These are phyloP conservation scores for Isoetes taiwanensis DNA, from an alignment of 75 land plant genomes.

Conservation along the genomic window DNA sequence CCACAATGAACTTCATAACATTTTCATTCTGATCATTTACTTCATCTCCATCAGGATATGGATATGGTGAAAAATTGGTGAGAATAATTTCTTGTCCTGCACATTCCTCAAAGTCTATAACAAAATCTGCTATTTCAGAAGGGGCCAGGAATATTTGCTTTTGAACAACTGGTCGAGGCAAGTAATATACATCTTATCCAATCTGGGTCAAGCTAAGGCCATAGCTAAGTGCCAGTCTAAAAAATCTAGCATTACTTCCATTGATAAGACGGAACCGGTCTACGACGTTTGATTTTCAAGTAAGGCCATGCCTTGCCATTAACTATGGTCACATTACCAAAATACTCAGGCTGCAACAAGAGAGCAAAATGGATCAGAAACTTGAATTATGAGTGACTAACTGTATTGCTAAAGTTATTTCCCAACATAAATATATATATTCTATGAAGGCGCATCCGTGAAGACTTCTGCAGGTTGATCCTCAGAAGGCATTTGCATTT, in stretches of 20 bases:
- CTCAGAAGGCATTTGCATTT: no score
- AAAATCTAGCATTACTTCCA: constrained; percentile 65
- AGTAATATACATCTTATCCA: constrained; percentile 52
- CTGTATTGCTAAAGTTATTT: no score
- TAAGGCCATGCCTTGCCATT: constrained; percentile 5
- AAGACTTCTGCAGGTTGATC: no score
- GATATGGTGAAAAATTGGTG: constrained; percentile 16
- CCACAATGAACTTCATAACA: constrained; percentile 54
- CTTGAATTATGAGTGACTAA: no score
- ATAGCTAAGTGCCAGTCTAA: constrained; percentile 28
- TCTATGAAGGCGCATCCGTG: no score
- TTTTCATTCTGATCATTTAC: constrained; percentile 18
- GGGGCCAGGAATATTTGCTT: constrained; percentile 34
- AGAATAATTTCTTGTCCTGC: not conserved
- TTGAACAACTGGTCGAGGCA: constrained; percentile 20
- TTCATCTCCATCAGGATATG: constrained; percentile 18
- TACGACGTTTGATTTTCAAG: not conserved
- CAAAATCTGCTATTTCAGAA: constrained; percentile 62
- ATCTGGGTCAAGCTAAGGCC: constrained; percentile 38
- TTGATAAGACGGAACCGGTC: constrained; percentile 60
- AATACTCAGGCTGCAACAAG: constrained; percentile 2
- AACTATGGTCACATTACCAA: not conserved
- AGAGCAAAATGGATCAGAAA: no score
- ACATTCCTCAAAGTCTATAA: constrained; percentile 37
- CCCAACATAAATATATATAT: no score